Evolutionary conservation across 202 grass and related monocot genomes (phyloP), one percentile per base, ranked within the genome.

Genomic region (Setaria italica): DNA sequence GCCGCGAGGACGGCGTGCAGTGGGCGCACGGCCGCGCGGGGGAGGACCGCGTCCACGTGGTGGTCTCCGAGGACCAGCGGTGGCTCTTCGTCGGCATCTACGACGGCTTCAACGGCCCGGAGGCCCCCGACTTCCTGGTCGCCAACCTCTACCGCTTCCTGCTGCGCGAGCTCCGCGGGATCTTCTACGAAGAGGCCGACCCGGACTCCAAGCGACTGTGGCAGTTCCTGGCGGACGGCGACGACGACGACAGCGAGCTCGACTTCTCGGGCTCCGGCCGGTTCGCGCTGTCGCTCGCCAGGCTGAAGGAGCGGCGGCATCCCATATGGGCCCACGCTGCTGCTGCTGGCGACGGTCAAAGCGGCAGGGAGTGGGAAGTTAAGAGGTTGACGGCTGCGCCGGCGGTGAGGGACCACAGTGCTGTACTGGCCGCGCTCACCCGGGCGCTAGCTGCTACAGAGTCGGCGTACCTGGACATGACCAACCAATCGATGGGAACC

Each of bases 11-110:
- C 35, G 87, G 89, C 49, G 91, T 97, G 51, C 92, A 97, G 71
- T 97, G 95, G 95, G 95, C 95, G 60, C 95, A 97, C 76, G 92
- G 92, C 6, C 92, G 92, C 39, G 92, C 92, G 4, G 95, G 95
- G 19, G 95, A 97, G 88, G 95, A 97, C 89, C 83, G 91, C 47
- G 91, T 95, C 58, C 89, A 97, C 67, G 91, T 97, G 48, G 95
- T 97, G 30, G 85, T 97, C 47, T 95, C 95, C 45, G 91, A 97
- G 92, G 92, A 95, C 64, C 92, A 97, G 29, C 83, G 92, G 20
- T 97, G 95, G 95, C 83, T 97, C 30, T 97, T 97, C 55, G 92
- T 97, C 77, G 92, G 95, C 56, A 97, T 97, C 90, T 97, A 97
- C 82, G 92, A 97, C 63, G 95, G 95, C 42, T 97, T 97, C 89